Conservation (phyloP, 176 grass and related monocot genomes). For the Bromus sterilis region DNA sequence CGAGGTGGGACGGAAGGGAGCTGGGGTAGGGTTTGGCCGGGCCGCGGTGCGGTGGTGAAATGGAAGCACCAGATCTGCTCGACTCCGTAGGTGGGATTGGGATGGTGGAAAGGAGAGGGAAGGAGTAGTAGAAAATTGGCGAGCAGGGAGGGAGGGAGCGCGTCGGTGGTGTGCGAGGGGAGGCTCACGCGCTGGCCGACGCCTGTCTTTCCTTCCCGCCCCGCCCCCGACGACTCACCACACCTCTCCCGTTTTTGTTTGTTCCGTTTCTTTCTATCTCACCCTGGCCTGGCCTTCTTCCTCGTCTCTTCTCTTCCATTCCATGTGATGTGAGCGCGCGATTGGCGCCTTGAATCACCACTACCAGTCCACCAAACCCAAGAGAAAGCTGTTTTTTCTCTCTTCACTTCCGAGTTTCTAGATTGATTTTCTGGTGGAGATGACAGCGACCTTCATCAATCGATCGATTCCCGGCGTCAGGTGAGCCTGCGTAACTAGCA, state of each 20-base stretch:
- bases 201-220: neutral
- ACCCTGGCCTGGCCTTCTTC: too few relatives aligned
- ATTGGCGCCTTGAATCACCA: too few relatives aligned
- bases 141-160: neutral
- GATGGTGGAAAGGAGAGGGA: neutral
- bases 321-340: neutral
- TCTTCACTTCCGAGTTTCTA: too few relatives aligned
- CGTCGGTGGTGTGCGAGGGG: neutral
- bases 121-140: neutral
- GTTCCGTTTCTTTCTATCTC: neutral
- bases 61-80: constrained; percentile 25
- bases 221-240: neutral
- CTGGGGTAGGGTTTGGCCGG: neutral
- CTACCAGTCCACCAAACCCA: too few relatives aligned
- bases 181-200: neutral
- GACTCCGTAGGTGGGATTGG: neutral
- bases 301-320: neutral
- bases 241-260: neutral
- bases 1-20: neutral
- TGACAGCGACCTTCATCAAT: too few relatives aligned
- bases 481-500: too few relatives aligned
- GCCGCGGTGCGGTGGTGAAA: neutral
- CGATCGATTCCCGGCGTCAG: too few relatives aligned
- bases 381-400: too few relatives aligned
- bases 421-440: too few relatives aligned